These are phyloP conservation scores for Botryotinia convoluta DNA, from an alignment of 2,329 filamentous ascomycete species.

Conservation along the genomic window DNA sequence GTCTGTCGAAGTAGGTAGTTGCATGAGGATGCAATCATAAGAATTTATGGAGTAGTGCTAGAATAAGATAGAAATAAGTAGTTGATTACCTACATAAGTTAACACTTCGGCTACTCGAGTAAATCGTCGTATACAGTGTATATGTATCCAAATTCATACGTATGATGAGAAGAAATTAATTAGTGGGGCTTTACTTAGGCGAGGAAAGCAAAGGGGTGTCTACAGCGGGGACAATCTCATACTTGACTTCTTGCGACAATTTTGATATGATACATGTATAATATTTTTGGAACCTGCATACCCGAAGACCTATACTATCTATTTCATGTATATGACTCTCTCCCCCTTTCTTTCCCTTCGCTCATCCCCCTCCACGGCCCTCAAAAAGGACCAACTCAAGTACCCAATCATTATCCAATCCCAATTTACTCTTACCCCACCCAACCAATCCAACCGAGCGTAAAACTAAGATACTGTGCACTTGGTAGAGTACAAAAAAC, in stretches of 20 bases:
- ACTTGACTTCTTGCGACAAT: background rate
- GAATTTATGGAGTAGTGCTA: too few species aligned
- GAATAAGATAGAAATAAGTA: background rate
- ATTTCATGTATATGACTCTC: background rate
- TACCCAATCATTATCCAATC: constrained; percentile 6
- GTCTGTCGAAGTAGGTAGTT: too few species aligned
- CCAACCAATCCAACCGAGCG: background rate
- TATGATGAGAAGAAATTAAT: background rate
- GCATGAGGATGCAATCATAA: too few species aligned
- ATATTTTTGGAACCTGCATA: background rate
- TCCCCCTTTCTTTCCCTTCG: background rate
- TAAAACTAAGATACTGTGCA: background rate
- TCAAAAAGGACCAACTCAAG: background rate
- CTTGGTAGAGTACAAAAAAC: constrained; percentile 14
- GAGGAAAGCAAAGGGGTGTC: background rate
- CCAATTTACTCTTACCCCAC: background rate
- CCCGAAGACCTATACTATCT: background rate
- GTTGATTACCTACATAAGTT: background rate
- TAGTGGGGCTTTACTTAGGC: constrained; percentile 1
- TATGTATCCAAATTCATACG: background rate
- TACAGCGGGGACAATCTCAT: background rate
- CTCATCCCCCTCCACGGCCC: background rate
- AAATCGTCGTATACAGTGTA: background rate
- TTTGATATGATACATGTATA: background rate
- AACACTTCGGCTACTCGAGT: background rate